Evolutionary conservation across 78 protist species (phyloP).

Genomic region (Isochrysis galbana): DNA sequence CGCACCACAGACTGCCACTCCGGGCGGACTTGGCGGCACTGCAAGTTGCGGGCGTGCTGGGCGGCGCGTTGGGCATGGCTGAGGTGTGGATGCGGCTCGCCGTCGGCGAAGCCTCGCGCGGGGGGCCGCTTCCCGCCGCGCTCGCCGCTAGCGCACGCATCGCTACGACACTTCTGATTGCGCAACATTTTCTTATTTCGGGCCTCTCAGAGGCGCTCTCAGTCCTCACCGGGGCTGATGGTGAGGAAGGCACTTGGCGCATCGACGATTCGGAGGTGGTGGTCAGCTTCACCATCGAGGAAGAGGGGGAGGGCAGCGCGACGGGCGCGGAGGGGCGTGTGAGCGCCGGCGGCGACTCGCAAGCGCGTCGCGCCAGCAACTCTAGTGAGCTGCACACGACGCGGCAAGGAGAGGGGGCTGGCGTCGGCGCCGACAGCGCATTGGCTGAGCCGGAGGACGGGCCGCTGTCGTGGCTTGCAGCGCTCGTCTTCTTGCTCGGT

Average conservation of each 20-base stretch:
- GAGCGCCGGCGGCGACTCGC: too few relatives aligned
- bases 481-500: too few relatives aligned
- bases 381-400: too few relatives aligned
- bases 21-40: background rate
- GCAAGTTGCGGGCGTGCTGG: background rate
- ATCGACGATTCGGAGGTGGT: background rate
- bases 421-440: too few relatives aligned
- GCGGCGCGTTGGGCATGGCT: background rate
- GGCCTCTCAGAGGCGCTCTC: background rate
- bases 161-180: background rate
- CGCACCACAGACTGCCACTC: background rate
- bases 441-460: too few relatives aligned
- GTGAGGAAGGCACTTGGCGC: background rate
- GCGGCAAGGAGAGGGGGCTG: too few relatives aligned
- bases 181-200: background rate
- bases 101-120: background rate
- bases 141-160: too few relatives aligned
- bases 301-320: background rate
- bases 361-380: too few relatives aligned
- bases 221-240: background rate
- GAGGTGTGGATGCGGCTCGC: background rate
- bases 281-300: background rate
- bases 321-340: background rate
- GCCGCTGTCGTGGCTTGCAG: too few relatives aligned
- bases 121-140: too few relatives aligned